phyloP scores from a whole-genome alignment of 495 filamentous ascomycete species.

The Cudoniella acicularis region DNA sequence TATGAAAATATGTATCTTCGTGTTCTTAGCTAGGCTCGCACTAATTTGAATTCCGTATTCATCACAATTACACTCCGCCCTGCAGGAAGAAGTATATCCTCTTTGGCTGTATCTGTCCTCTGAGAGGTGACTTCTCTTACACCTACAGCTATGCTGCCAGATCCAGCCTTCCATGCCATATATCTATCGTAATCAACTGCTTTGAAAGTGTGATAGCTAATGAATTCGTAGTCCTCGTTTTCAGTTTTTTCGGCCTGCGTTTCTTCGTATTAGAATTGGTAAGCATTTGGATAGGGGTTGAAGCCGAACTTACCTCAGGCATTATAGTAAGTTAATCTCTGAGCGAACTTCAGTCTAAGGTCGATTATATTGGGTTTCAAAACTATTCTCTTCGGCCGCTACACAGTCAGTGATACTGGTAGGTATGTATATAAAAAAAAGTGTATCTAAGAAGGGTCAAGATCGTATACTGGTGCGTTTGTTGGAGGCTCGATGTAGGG shows the following conservation, averaged over 20 bases:
- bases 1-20: constrained; percentile 6
- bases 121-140: not conserved
- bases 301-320: constrained; percentile 10
- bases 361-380: constrained; percentile 8
- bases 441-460: no score
- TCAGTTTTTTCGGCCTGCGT: constrained; percentile 10
- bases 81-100: constrained; percentile 4
- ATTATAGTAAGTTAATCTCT: constrained; percentile 6
- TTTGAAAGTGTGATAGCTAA: constrained; percentile 5
- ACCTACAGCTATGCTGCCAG: constrained; percentile 1
- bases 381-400: constrained; percentile 8
- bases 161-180: constrained; percentile 11
- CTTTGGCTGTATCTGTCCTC: constrained; percentile 2
- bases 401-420: constrained; percentile 6
- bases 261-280: constrained; percentile 9
- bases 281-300: constrained; percentile 6
- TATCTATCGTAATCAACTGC: constrained; percentile 10
- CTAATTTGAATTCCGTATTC: constrained; percentile 7
- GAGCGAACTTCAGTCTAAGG: constrained; percentile 5
- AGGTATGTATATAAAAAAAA: constrained; percentile 6
- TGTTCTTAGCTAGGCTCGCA: not conserved
- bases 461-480: no score
- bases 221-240: constrained; percentile 2
- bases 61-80: constrained; percentile 1
- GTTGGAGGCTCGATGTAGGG: constrained; percentile 3